A percentile compares a stretch with the other conserved stretches of the same genome.
These are phyloP conservation scores for Lactifluus subvellereus DNA, from an alignment of 768 basidiomycete genomes.

Conservation along the genomic window DNA sequence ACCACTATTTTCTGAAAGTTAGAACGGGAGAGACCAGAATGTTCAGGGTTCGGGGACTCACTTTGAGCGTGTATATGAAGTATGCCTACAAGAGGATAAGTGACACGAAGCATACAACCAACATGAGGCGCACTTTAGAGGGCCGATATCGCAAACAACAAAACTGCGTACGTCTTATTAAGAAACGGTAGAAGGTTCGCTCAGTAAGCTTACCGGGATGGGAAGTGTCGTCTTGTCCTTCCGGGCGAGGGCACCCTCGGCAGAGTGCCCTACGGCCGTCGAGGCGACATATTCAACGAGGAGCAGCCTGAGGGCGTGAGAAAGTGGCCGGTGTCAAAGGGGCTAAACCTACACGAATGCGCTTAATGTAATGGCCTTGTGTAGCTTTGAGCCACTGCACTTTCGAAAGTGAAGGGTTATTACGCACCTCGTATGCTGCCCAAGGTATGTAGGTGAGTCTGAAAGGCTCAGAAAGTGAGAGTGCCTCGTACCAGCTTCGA, in stretches of 20 bases:
- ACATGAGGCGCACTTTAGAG: slow-evolving; percentile 48
- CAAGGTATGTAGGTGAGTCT: slow-evolving; percentile 21
- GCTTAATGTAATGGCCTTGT: slow-evolving; percentile 70
- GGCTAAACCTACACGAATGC: slow-evolving; percentile 67
- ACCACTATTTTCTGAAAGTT: slow-evolving; percentile 48
- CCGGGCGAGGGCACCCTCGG: slow-evolving; percentile 61
- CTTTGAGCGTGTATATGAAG: slow-evolving; percentile 87
- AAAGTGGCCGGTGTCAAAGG: neutral
- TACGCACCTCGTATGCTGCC: slow-evolving; percentile 59
- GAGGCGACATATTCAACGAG: slow-evolving; percentile 81
- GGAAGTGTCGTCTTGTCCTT: slow-evolving; percentile 77
- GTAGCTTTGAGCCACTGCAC: neutral
- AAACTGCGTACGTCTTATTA: slow-evolving; percentile 41
- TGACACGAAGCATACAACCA: neutral
- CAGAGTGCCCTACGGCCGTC: slow-evolving; percentile 54
- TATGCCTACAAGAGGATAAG: slow-evolving; percentile 47
- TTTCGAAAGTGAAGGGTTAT: neutral
- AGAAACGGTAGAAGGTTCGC: neutral
- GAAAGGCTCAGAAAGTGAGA: slow-evolving; percentile 31
- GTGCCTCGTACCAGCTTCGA: slow-evolving; percentile 40
- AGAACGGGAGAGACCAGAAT: slow-evolving; percentile 2
- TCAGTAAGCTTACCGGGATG: slow-evolving; percentile 45
- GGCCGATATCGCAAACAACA: slow-evolving; percentile 80
- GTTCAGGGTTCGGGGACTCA: slow-evolving; percentile 27
- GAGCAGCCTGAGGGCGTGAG: slow-evolving; percentile 46